Conservation (phyloP, 73 alveolate genomes). For the Urostyla sp. region DNA sequence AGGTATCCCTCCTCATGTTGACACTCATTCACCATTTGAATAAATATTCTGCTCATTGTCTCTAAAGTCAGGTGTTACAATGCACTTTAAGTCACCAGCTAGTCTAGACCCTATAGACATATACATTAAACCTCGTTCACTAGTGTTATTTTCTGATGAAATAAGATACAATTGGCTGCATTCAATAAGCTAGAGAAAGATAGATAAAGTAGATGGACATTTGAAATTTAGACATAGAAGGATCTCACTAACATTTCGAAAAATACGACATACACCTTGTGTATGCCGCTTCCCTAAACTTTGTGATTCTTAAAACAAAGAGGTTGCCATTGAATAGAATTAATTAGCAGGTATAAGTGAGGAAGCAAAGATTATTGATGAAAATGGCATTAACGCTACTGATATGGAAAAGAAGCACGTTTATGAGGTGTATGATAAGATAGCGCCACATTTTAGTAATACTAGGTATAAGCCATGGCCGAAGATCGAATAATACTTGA, state of each 20-base stretch:
- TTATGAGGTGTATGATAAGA: constrained; percentile 97
- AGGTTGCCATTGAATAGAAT: constrained; percentile 63
- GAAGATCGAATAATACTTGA: constrained; percentile 87
- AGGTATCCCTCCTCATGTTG: constrained; percentile 91
- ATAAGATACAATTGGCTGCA: constrained; percentile 84
- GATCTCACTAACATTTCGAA: constrained; percentile 80
- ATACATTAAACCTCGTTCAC: constrained; percentile 75
- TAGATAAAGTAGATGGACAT: constrained; percentile 78
- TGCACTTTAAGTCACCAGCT: constrained; percentile 77
- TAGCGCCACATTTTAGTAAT: constrained; percentile 97
- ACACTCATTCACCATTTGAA: constrained; percentile 88
- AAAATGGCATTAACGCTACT: constrained; percentile 75
- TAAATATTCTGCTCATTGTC: constrained; percentile 74
- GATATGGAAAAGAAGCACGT: constrained; percentile 97
- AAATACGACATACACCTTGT: constrained; percentile 72
- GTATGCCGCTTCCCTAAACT: constrained; percentile 72
- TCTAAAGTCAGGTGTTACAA: constrained; percentile 73
- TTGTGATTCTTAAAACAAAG: constrained; percentile 77
- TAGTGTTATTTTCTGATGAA: constrained; percentile 78
- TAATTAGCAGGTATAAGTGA: constrained; percentile 74
- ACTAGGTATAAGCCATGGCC: constrained; percentile 99
- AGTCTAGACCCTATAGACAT: constrained; percentile 63
- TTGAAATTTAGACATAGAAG: constrained; percentile 80
- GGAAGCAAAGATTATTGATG: constrained; percentile 79
- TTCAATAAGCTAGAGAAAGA: constrained; percentile 80